Base-by-base conservation (phyloP, 805 yeast genomes). In the Komagataella pastoris region DNA sequence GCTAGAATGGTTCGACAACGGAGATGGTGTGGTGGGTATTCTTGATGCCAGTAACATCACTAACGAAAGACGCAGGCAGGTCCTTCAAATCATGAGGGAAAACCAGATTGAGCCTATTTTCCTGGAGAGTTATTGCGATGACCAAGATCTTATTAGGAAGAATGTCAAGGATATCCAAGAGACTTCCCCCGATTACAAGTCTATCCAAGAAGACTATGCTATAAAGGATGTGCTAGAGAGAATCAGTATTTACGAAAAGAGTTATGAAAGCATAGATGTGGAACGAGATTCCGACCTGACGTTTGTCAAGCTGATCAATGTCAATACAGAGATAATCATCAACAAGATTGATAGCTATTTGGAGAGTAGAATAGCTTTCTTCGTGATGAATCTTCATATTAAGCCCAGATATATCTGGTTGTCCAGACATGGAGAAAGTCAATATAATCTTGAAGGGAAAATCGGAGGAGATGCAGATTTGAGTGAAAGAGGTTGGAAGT, bases 381-480 rank as follows among this genome's bases (percentile, higher is more conserved):
- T 89, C 64, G 88, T 93, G 46, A 90, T 93, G 97, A 93, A 93
- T 62, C 71, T 93, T 58, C 97, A 90, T 65, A 86, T 89, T 59
- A 87, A 88, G 64, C 96, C 97, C 24, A 77, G 98, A 56, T 78
- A 84, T 56, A 89, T 93, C 55, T 93, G 96, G 91, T 74, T 93
- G 49, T 87, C 96, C 49, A 79, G 99, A 59, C 99, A 93, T 62
- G 99, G 99, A 24, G 99, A 93, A 68, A 85, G 95, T 2, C 82
- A 81, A 63, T 93, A 83, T 69, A 93, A 93, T 65, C 74, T 93
- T 53, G 89, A 89, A 49, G 97, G 97, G 30, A 88, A 88, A 66
- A 87, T 93, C 56, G 99, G 99, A 40, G 99, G 98, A 18, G 97
- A 91, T 69, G 86, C 96, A 2, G 78, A 83, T 58, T 72, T 91